Evolutionary conservation across 2,329 filamentous ascomycete genomes (phyloP), one percentile per base, ranked within the genome.

Genomic region (Aspergillus quadrilineatus): DNA sequence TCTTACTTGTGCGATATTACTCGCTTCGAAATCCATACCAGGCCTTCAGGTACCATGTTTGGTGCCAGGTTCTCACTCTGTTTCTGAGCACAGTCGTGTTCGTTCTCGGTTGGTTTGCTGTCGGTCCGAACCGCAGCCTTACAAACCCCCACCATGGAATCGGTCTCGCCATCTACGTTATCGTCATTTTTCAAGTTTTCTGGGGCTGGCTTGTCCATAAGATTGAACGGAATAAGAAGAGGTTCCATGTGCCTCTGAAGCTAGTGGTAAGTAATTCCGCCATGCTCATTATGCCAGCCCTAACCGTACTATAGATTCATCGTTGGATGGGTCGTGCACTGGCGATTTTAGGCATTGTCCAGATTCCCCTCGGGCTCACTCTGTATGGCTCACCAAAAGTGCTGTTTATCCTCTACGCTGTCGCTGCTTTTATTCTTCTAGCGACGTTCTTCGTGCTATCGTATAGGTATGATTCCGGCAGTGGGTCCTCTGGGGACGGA

Each of bases 361-460:
- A 99, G 70, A 85, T 99, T 9, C 89, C 94, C 0, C 80, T 99
- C 0, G 94, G 94, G 0, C 80, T 99, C 46, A 92, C 92, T 0
- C 80, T 99, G 1, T 99, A 97, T 67, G 94, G 94, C 5, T 96
- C 92, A 30, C 93, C 94, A 4, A 85, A 88, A 67, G 84, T 83
- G 37, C 81, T 92, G 3, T 99, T 97, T 71, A 86, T 99, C 51
- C 79, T 97, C 3, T 99, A 89, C 68, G 83, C 92, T 0, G 61
- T 97, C 0, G 93, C 88, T 80, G 88, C 89, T 71, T 84, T 85
- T 29, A 80, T 89, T 15, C 77, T 97, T 34, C 64, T 97, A 14
- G 67, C 92, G 1, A 62, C 85, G 12, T 97, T 92, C 73, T 95
- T 97, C 66, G 79, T 93, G 54, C 78, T 96, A 34, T 88, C 88